Evolutionary conservation across 495 filamentous ascomycete genomes (phyloP).

Genomic region (Cladorrhinum samala): DNA sequence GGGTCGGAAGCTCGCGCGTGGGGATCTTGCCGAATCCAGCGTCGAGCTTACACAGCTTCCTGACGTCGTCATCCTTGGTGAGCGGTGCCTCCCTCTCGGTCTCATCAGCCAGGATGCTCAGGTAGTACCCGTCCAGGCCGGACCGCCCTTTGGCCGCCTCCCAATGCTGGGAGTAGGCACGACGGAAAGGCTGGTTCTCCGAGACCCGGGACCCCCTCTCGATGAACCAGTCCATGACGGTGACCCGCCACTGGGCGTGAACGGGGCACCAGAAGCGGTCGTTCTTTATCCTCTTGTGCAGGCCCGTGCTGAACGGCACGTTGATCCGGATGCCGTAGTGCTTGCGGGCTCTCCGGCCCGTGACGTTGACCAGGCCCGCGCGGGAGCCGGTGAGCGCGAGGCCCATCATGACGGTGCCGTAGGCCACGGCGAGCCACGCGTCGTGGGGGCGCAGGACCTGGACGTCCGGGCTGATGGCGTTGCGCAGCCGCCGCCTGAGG

Average conservation of each 20-base stretch:
- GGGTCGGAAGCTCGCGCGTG: slow-evolving; percentile 14
- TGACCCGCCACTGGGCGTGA: slow-evolving; percentile 21
- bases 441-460: slow-evolving; percentile 56
- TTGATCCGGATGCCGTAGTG: slow-evolving; percentile 40
- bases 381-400: slow-evolving; percentile 29
- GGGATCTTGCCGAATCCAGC: slow-evolving; percentile 29
- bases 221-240: slow-evolving; percentile 31
- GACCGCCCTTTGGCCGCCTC: slow-evolving; percentile 22
- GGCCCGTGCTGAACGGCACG: slow-evolving; percentile 27
- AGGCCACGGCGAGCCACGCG: slow-evolving; percentile 49
- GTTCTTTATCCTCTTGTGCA: slow-evolving; percentile 24
- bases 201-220: slow-evolving; percentile 22
- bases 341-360: slow-evolving; percentile 43
- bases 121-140: slow-evolving; percentile 15
- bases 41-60: slow-evolving; percentile 21
- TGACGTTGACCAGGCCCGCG: slow-evolving; percentile 34
- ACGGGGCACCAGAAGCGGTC: slow-evolving; percentile 17
- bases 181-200: slow-evolving; percentile 27
- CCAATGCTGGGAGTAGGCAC: slow-evolving; percentile 14
- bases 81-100: slow-evolving; percentile 18
- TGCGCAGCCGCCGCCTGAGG: slow-evolving; percentile 50
- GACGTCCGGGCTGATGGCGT: slow-evolving; percentile 29
- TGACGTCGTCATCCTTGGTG: slow-evolving; percentile 20
- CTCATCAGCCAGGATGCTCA: slow-evolving; percentile 24
- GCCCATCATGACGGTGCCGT: slow-evolving; percentile 40